Evolutionary conservation across 78 protist species (phyloP), one percentile per base, ranked within the genome.

Genomic region (Pigoraptor vietnamica): DNA sequence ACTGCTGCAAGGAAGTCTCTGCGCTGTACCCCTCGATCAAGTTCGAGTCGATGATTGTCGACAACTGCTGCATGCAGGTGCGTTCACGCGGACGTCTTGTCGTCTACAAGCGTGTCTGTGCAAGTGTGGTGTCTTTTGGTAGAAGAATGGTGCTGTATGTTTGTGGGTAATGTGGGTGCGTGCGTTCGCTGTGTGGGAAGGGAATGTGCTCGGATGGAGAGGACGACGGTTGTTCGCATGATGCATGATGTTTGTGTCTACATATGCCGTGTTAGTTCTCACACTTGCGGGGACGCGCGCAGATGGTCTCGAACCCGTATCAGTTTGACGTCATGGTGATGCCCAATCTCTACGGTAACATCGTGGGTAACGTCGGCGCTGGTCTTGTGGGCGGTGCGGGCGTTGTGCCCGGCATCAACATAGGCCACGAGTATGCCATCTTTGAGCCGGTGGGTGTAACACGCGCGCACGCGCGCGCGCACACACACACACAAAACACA

Each of bases 341-440:
- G 87, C 95, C 97, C 87, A 97, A 97, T 92, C 81, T 97, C 40
- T 97, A 95, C 92, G 98, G 98, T 40, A 96, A 96, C 92, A 94
- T 97, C 82, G 55, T 96, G 33, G 90, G 97, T 86, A 96, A 97
- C 92, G 87, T 96, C n/a, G 96, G 95, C 67, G 98, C 97, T 1
- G 97, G 96, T 25, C 90, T 97, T 24, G 90, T 96, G 37, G 98
- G 98, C 90, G 98, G 98, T 37, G 94, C 97, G 39, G 98, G 98
- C 81, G 37, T 97, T 39, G 93, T 95, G 1, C 93, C 97, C 35
- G 97, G 97, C 88, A 94, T 95, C 67, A 96, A 96, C 93, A 91
- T 93, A 48, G 98, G 98, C 89, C 48, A 81, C 48, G 92, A 93
- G 37, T 48, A 87, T 86, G 95, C 94, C 94, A 81, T 97, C 91